Evolutionary conservation across 2,329 filamentous ascomycete species (phyloP).

Genomic region (Colletotrichum sp.): DNA sequence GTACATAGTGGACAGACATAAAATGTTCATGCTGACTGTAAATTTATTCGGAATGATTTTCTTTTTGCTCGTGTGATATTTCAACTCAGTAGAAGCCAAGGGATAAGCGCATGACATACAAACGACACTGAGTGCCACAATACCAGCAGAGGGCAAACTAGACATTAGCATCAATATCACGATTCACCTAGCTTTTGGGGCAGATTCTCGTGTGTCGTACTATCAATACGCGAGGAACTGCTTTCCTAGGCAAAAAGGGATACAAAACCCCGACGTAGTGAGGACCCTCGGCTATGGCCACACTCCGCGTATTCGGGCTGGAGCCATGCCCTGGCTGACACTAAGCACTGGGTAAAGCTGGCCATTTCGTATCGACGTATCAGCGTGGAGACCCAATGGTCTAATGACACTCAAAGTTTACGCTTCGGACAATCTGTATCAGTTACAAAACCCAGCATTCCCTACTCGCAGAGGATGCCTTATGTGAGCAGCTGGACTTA

Average conservation of each 20-base stretch:
- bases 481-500: not conserved
- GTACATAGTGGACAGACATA: not conserved
- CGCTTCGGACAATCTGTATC: not conserved
- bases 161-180: not conserved
- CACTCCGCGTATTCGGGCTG: not conserved
- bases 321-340: not conserved
- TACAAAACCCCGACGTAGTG: not conserved
- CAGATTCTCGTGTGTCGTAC: not conserved
- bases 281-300: not conserved
- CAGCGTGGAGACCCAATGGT: not conserved
- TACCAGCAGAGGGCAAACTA: not conserved
- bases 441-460: not conserved
- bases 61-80: fast-evolving
- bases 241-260: not conserved
- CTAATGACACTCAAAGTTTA: not conserved
- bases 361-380: not conserved
- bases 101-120: not conserved
- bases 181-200: not conserved
- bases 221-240: not conserved
- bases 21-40: not conserved
- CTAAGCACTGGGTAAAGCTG: not conserved
- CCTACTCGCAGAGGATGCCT: not conserved
- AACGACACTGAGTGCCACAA: not conserved
- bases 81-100: not conserved
- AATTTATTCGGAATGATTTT: not conserved